phyloP scores from a whole-genome alignment of 495 filamentous ascomycete genomes.

The Penicillium cosmopolitanum region DNA sequence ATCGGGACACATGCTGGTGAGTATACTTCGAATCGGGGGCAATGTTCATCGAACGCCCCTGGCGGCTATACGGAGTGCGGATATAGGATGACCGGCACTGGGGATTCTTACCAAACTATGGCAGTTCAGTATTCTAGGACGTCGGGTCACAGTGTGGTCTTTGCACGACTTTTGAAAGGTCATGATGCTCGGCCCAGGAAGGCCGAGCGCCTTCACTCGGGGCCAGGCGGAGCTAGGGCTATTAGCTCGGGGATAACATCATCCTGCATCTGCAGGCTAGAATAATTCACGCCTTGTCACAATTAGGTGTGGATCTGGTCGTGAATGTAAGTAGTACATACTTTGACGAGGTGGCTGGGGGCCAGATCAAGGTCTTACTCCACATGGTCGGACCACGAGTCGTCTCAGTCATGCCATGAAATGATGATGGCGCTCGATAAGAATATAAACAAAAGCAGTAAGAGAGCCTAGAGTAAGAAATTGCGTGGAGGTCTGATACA shows the following conservation, averaged over 20 bases:
- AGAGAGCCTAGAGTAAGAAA: background rate
- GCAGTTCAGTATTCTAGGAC: background rate
- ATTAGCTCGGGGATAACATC: slow-evolving; percentile 16
- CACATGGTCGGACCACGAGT: background rate
- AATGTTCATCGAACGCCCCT: background rate
- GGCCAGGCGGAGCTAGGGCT: background rate
- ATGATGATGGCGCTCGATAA: background rate
- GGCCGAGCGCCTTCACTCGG: background rate
- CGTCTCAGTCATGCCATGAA: slow-evolving; percentile 2
- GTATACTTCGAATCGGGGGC: background rate
- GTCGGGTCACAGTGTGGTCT: background rate
- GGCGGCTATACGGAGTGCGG: slow-evolving; percentile 1
- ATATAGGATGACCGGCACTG: background rate
- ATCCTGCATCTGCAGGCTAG: slow-evolving; percentile 11
- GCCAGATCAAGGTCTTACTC: slow-evolving; percentile 4
- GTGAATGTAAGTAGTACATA: background rate
- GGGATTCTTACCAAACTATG: background rate
- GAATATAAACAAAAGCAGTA: background rate
- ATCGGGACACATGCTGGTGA: background rate
- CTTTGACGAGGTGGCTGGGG: background rate
- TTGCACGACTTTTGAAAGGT: background rate
- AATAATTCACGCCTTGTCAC: slow-evolving; percentile 12
- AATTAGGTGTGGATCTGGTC: background rate
- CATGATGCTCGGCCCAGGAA: background rate
- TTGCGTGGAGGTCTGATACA: background rate